Base-by-base conservation (phyloP, 768 basidiomycete species). In the Lentinula edodes region DNA sequence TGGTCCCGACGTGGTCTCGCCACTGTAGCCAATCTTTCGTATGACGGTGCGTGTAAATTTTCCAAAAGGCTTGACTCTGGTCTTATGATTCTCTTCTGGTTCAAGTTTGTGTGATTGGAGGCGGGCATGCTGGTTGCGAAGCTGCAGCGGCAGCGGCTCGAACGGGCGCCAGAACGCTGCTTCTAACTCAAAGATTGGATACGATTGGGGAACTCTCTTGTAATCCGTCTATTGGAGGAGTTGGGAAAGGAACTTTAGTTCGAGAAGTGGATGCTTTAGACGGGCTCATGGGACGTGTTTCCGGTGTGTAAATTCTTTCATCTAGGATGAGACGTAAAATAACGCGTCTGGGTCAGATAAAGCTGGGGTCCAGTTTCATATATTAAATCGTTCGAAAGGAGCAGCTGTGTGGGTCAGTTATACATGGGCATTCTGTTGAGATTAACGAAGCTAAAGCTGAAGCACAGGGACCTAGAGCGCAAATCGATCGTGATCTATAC, bases 121-220 rank as follows among this genome's bases (percentile, higher is more conserved):
- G 90, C 3, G 94, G 94, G 3, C 94, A 96, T 76, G 94, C 94
- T 35, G 94, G 94, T 1, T 93, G 91, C 67, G 94, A 96, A 70
- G 94, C 94, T 1, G 93, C 94, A n/a, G 84, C 93, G 5, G 94
- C 89, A 2, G 82, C 93, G 15, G 93, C 94, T 1, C 80, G 94
- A 50, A 83, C 88, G 0, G 93, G 94, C 1, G 93, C 93, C 2
- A 80, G 82, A 63, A 95, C 93, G 0, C 66, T 93, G 8, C 78
- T 96, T 7, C 72, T 96, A 61, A 96, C 94, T 1, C 93, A 94
- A 71, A 87, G 83, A 57, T 68, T 91, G 15, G 87, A 90, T 54
- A 93, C 87, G 0, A 84, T 96, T 51, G 94, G 94, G 38, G 81
- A 84, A 66, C 67, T 96, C 67, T 94, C 92, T 20, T 96, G 94